These are phyloP conservation scores for Aspergillus conjunctus DNA, from an alignment of 495 filamentous ascomycete genomes.

Conservation along the genomic window DNA sequence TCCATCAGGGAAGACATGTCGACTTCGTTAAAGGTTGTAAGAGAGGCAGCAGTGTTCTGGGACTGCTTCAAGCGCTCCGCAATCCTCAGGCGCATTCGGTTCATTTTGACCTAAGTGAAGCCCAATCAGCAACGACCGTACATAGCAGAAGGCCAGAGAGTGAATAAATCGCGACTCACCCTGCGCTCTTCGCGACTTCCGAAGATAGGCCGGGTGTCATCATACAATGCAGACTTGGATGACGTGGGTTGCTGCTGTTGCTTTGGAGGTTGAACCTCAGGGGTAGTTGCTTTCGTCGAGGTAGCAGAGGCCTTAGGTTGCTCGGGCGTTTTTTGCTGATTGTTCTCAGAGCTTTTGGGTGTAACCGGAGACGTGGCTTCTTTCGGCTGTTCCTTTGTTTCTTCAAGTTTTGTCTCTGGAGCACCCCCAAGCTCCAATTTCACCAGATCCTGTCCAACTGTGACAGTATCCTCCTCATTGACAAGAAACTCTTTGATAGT, in stretches of 20 bases:
- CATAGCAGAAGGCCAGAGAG: not conserved
- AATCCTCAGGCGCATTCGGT: conserved; percentile 96
- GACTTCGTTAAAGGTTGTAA: conserved; percentile 99
- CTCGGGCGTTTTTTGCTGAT: conserved; percentile 45
- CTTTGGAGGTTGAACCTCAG: conserved; percentile 45
- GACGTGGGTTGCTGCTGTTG: conserved; percentile 38
- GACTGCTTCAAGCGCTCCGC: conserved; percentile 98
- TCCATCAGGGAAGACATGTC: conserved; percentile 99
- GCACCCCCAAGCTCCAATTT: conserved; percentile 80
- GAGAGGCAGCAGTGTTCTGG: conserved; percentile 95
- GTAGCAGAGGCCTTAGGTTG: conserved; percentile 21
- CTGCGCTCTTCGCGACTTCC: conserved; percentile 88
- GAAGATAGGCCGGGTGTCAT: conserved; percentile 42
- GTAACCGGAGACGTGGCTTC: conserved; percentile 34
- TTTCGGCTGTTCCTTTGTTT: conserved; percentile 46
- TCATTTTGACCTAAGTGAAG: conserved; percentile 86
- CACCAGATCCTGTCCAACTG: conserved; percentile 87
- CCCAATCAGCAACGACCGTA: conserved; percentile 5
- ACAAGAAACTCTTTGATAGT: conserved; percentile 90
- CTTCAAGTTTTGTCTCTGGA: conserved; percentile 57
- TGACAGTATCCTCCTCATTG: conserved; percentile 94
- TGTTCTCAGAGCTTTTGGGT: conserved; percentile 39
- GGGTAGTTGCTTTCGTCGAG: conserved; percentile 31
- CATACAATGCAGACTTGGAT: conserved; percentile 28
- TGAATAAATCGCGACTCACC: conserved; percentile 54